A percentile compares a stretch with the other conserved stretches of the same genome.
Evolutionary conservation across 1,284 basidiomycete genomes (phyloP).

Genomic region (Mycosarcoma maydis): DNA sequence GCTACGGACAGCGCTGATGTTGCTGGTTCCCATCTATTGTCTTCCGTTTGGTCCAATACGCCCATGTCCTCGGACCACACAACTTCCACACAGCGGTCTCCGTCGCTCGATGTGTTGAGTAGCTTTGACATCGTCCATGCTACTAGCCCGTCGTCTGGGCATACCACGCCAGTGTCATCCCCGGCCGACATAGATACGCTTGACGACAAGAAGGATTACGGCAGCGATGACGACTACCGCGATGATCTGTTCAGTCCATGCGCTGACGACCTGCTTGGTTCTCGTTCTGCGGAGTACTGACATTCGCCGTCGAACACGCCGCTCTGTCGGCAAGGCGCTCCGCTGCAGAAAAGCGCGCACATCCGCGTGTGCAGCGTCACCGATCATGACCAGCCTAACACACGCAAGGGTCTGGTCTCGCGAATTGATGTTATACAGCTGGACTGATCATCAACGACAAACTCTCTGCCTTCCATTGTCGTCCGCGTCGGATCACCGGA

Average conservation of each 20-base stretch:
- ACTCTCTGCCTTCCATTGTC: no score
- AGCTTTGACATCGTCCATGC: slow-evolving; percentile 21
- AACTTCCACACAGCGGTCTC: slow-evolving; percentile 10
- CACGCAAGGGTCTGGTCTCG: slow-evolving; percentile 11
- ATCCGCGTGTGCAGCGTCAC: slow-evolving; percentile 5
- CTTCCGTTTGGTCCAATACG: no score
- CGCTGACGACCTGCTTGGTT: slow-evolving; percentile 27
- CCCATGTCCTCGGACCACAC: slow-evolving; percentile 17
- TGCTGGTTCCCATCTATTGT: slow-evolving; percentile 11
- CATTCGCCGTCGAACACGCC: slow-evolving; percentile 18
- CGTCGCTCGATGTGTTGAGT: slow-evolving; percentile 20
- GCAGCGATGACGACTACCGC: slow-evolving; percentile 9
- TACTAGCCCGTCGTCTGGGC: slow-evolving; percentile 19
- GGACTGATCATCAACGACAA: no score
- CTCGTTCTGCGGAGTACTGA: no score
- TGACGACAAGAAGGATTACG: slow-evolving; percentile 1
- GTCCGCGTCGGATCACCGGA: no score
- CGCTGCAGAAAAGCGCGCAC: slow-evolving; percentile 28
- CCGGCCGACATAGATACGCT: slow-evolving; percentile 15
- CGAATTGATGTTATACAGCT: slow-evolving; percentile 19
- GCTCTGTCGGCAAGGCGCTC: slow-evolving; percentile 4
- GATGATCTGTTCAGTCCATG: slow-evolving; percentile 38
- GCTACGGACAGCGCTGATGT: neutral
- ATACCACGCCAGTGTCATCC: slow-evolving; percentile 41
- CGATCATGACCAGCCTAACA: slow-evolving; percentile 1